phyloP scores from a whole-genome alignment of 2,329 filamentous ascomycete species.

The Bipolaris gigantea region DNA sequence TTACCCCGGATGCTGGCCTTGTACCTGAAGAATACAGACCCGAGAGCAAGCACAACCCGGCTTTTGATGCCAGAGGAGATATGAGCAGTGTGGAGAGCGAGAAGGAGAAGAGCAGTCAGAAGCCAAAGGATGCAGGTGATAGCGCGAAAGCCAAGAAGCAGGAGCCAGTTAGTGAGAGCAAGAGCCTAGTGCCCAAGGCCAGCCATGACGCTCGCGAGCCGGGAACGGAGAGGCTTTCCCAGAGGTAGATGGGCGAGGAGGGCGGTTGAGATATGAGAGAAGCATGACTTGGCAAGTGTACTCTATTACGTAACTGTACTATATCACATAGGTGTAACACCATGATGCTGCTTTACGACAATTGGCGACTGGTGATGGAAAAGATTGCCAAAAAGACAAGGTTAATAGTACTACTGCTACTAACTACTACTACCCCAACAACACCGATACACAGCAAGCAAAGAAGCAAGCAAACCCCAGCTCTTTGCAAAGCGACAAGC shows the following conservation, averaged over 20 bases:
- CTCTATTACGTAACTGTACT: slow-evolving; percentile 7
- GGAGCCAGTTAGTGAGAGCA: slow-evolving; percentile 44
- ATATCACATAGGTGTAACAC: neutral
- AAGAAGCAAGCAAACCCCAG: no score
- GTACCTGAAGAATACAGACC: slow-evolving; percentile 27
- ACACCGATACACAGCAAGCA: no score
- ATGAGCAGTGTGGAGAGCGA: slow-evolving; percentile 12
- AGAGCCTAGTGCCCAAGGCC: slow-evolving; percentile 54
- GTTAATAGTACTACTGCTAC: neutral
- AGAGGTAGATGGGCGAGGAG: neutral
- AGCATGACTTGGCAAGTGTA: slow-evolving; percentile 3
- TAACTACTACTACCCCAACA: neutral
- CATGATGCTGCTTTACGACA: neutral
- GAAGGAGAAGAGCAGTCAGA: slow-evolving; percentile 14
- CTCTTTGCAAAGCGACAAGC: no score
- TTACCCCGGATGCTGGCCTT: slow-evolving; percentile 16
- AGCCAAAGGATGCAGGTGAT: neutral
- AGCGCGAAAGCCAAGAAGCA: slow-evolving; percentile 6
- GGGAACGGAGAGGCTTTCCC: slow-evolving; percentile 3
- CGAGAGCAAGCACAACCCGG: slow-evolving; percentile 10
- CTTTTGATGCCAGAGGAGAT: slow-evolving; percentile 8
- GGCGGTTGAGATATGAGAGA: neutral
- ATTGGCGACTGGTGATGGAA: neutral
- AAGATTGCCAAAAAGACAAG: neutral
- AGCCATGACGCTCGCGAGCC: slow-evolving; percentile 49